Evolutionary conservation across 306 rosid genomes (phyloP).

Genomic region (Biancaea sappan): DNA sequence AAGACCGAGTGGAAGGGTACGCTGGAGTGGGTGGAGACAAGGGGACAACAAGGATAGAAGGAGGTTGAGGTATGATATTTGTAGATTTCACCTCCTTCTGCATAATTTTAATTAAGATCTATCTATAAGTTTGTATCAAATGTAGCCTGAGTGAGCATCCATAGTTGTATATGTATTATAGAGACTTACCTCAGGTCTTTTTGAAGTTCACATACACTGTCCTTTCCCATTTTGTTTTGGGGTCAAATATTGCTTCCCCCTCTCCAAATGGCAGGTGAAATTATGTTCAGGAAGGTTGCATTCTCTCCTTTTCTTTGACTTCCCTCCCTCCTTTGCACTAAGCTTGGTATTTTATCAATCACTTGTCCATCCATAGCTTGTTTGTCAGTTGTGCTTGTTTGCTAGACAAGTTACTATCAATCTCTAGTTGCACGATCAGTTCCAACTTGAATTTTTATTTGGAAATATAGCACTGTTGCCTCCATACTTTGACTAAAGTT

Average conservation of each 20-base stretch:
- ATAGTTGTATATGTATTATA: not conserved
- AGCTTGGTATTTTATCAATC: slow-evolving; percentile 3
- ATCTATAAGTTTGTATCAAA: not conserved
- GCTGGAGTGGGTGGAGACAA: slow-evolving; percentile 35
- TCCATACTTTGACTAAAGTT: not conserved
- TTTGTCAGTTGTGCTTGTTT: slow-evolving; percentile 23
- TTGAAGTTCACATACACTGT: slow-evolving; percentile 5
- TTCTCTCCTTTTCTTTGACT: not conserved
- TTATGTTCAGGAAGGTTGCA: not conserved
- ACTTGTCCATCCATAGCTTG: not conserved
- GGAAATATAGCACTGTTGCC: not conserved
- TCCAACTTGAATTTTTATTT: not conserved
- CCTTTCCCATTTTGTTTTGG: not conserved
- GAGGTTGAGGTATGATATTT: slow-evolving; percentile 42
- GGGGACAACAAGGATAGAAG: slow-evolving; percentile 32
- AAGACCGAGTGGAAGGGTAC: slow-evolving; percentile 42
- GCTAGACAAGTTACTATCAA: slow-evolving; percentile 21
- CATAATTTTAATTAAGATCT: not conserved
- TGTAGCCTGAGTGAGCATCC: not conserved
- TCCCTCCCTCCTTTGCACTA: slow-evolving; percentile 1
- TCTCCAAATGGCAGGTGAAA: not conserved
- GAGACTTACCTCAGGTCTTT: slow-evolving; percentile 7
- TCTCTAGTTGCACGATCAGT: not conserved
- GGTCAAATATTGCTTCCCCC: not conserved
- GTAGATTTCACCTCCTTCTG: slow-evolving; percentile 22